phyloP scores from a whole-genome alignment of 768 basidiomycete genomes.

The Suillus americanus region DNA sequence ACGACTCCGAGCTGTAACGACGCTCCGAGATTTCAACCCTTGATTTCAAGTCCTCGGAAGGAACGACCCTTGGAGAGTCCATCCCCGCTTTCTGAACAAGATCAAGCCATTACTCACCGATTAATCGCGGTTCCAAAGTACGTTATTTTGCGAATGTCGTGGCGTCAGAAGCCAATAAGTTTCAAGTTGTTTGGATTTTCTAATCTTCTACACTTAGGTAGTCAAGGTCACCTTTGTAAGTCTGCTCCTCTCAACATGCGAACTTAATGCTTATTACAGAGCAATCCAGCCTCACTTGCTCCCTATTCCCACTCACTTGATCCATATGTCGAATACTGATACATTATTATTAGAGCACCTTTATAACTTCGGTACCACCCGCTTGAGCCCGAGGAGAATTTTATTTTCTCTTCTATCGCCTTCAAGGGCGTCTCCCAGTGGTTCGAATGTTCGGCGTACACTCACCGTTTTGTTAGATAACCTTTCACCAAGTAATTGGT shows the following conservation, averaged over 20 bases:
- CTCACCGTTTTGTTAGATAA: background rate
- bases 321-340: background rate
- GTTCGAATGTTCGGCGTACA: background rate
- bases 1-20: conserved; percentile 1
- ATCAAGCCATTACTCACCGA: conserved; percentile 1
- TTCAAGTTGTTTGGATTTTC: background rate
- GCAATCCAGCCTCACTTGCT: background rate
- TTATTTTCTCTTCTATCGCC: background rate
- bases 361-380: background rate
- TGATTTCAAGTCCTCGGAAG: background rate
- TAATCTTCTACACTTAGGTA: background rate
- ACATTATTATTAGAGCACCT: background rate
- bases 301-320: background rate
- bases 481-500: background rate
- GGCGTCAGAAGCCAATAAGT: conserved; percentile 2
- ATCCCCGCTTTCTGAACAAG: background rate
- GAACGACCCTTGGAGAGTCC: background rate
- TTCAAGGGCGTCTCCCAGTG: background rate
- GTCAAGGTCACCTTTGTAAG: background rate
- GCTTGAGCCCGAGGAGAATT: background rate
- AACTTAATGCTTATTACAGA: background rate
- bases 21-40: background rate
- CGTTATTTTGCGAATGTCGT: conserved; percentile 6
- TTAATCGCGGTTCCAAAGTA: background rate
- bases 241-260: background rate